Evolutionary conservation across 1,284 basidiomycete species (phyloP).

Genomic region (Sparassis latifolia): DNA sequence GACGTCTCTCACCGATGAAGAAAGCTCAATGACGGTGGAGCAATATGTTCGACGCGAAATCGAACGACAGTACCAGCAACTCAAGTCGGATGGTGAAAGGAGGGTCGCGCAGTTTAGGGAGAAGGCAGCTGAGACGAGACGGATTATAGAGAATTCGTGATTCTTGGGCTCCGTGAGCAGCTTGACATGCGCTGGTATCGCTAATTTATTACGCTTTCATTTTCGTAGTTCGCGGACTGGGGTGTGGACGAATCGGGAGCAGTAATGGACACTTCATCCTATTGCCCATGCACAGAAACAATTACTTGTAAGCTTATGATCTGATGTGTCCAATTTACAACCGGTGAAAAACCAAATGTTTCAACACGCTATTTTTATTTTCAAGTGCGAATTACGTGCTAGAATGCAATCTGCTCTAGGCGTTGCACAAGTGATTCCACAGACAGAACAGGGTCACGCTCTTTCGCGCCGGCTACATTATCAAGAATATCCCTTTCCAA

Average conservation of each 20-base stretch:
- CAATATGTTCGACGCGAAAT: slow-evolving; percentile 74
- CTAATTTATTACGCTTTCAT: slow-evolving; percentile 7
- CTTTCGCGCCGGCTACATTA: background rate
- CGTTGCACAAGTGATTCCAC: background rate
- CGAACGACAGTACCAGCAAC: slow-evolving; percentile 51
- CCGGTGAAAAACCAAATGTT: too few species aligned
- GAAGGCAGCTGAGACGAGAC: slow-evolving; percentile 51
- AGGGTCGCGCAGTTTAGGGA: slow-evolving; percentile 52
- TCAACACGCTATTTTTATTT: too few species aligned
- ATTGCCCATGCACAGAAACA: too few species aligned
- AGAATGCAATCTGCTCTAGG: background rate
- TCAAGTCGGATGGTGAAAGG: slow-evolving; percentile 55
- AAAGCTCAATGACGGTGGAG: slow-evolving; percentile 67
- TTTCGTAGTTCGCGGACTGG: background rate
- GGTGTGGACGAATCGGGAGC: too few species aligned
- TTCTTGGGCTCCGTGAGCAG: background rate
- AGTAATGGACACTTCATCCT: too few species aligned
- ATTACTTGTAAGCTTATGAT: too few species aligned
- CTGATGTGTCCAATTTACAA: too few species aligned
- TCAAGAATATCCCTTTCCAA: too few species aligned
- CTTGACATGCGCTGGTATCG: background rate
- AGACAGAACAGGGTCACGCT: background rate
- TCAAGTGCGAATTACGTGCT: background rate
- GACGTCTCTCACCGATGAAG: slow-evolving; percentile 47
- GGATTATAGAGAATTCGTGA: slow-evolving; percentile 34